A percentile compares a stretch with the other conserved stretches of the same genome.
Conservation (phyloP, 2,329 filamentous ascomycete species). For the Neodidymelliopsis sp. region DNA sequence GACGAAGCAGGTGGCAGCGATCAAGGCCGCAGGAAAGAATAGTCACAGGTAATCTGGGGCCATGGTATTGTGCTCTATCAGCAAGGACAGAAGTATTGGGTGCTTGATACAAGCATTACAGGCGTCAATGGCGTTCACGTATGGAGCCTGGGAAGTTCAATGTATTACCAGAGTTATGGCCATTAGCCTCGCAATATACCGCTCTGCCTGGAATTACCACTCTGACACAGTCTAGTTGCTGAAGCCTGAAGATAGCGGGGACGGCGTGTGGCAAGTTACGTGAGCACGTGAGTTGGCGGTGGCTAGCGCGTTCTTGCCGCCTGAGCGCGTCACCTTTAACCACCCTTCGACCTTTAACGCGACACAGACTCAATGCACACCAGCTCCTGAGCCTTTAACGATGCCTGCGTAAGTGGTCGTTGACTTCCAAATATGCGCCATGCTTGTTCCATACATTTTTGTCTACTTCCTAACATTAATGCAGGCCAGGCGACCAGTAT, state of each 20-base stretch:
- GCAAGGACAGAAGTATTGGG: conserved; percentile 2
- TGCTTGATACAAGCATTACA: conserved; percentile 21
- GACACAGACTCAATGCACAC: conserved; percentile 35
- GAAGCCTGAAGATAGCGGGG: conserved; percentile 9
- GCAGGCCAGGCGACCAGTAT: conserved; percentile 50
- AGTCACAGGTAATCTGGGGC: conserved; percentile 14
- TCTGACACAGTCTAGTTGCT: neutral
- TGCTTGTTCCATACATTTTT: neutral
- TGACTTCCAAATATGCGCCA: too few relatives aligned
- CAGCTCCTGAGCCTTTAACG: conserved; percentile 26
- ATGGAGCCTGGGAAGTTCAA: too few relatives aligned
- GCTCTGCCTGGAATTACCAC: too few relatives aligned
- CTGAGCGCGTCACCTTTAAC: conserved; percentile 42
- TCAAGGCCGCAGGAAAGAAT: conserved; percentile 41
- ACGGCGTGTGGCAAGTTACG: neutral
- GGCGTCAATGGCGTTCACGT: too few relatives aligned
- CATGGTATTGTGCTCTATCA: conserved; percentile 4
- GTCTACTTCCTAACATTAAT: conserved; percentile 22
- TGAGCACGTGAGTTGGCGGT: conserved; percentile 15
- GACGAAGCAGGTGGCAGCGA: conserved; percentile 46
- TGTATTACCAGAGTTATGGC: too few relatives aligned
- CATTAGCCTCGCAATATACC: too few relatives aligned
- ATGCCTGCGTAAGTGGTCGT: conserved; percentile 50
- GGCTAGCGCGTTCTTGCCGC: conserved; percentile 31
- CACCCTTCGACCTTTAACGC: conserved; percentile 35